Evolutionary conservation across 2,329 filamentous ascomycete genomes (phyloP).

Genomic region (Venturia pyrina): DNA sequence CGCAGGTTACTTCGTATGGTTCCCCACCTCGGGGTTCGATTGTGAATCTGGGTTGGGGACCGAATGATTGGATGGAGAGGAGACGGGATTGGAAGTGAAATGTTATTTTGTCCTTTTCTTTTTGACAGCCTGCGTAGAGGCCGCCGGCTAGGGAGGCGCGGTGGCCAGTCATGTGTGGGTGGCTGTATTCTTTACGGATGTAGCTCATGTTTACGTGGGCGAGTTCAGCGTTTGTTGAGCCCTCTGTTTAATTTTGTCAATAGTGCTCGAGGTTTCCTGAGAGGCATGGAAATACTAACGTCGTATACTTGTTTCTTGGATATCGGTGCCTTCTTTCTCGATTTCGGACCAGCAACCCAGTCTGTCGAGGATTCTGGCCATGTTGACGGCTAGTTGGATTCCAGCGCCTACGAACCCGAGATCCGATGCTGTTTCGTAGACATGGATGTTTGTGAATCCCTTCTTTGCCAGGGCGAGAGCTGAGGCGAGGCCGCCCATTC

Average conservation of each 20-base stretch:
- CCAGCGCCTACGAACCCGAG: constrained; percentile 77
- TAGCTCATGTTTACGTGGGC: constrained; percentile 60
- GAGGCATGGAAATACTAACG: constrained; percentile 29
- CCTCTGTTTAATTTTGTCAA: constrained; percentile 39
- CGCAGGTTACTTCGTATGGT: constrained; percentile 41
- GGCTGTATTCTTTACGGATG: constrained; percentile 58
- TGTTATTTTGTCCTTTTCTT: constrained; percentile 46
- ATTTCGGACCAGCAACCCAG: constrained; percentile 66
- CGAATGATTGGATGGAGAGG: constrained; percentile 47
- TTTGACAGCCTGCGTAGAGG: constrained; percentile 60
- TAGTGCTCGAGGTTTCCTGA: background rate
- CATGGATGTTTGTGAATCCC: constrained; percentile 62
- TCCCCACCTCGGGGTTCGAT: constrained; percentile 43
- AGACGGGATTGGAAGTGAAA: constrained; percentile 58
- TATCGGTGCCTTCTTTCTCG: constrained; percentile 58
- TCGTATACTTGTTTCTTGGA: constrained; percentile 63
- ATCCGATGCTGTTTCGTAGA: constrained; percentile 63
- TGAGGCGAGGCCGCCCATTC: constrained; percentile 68
- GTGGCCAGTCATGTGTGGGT: constrained; percentile 73
- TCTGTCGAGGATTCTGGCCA: constrained; percentile 63
- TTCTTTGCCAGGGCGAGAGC: constrained; percentile 66
- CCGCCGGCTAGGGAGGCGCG: constrained; percentile 59
- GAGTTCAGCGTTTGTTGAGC: constrained; percentile 58
- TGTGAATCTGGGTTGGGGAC: constrained; percentile 49
- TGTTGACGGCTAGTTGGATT: constrained; percentile 76